phyloP scores from a whole-genome alignment of 441 rosid species.

The Pelargonium myrrhifolium region DNA sequence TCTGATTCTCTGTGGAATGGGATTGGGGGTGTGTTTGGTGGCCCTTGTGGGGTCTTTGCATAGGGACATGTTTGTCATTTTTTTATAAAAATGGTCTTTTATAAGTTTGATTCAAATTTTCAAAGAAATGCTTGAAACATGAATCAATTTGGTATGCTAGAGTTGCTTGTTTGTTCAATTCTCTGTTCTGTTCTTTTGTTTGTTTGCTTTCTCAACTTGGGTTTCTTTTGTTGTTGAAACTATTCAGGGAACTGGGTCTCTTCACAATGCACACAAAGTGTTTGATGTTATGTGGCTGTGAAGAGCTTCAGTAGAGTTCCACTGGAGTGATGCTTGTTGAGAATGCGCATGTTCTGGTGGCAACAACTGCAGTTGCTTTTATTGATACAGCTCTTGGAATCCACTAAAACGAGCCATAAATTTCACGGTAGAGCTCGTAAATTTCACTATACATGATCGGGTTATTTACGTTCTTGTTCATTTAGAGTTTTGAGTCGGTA shows the following conservation, averaged over 20 bases:
- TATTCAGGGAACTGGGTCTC: neutral
- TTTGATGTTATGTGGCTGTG: conserved; percentile 14
- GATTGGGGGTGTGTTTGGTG: neutral
- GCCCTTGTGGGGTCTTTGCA: conserved; percentile 13
- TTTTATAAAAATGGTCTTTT: conserved; percentile 21
- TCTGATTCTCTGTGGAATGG: conserved; percentile 21
- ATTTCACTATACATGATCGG: neutral
- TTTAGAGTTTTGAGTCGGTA: neutral
- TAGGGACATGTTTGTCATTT: conserved; percentile 23
- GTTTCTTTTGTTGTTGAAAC: neutral
- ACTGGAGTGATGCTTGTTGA: conserved; percentile 28
- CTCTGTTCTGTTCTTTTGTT: too few species aligned
- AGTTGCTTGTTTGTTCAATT: neutral
- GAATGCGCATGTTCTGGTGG: conserved; percentile 42
- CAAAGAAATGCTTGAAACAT: conserved; percentile 15
- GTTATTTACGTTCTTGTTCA: neutral
- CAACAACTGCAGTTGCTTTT: conserved; percentile 33
- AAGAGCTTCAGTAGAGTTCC: conserved; percentile 16
- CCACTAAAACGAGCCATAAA: conserved; percentile 17
- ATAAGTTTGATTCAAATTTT: conserved; percentile 15
- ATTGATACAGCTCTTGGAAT: conserved; percentile 31
- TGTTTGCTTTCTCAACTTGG: neutral
- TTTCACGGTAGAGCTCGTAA: conserved; percentile 24
- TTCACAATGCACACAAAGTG: conserved; percentile 10
- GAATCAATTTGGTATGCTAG: conserved; percentile 16